Base-by-base conservation (phyloP, 2,329 filamentous ascomycete species). In the Dactylonectria estremocensis region DNA sequence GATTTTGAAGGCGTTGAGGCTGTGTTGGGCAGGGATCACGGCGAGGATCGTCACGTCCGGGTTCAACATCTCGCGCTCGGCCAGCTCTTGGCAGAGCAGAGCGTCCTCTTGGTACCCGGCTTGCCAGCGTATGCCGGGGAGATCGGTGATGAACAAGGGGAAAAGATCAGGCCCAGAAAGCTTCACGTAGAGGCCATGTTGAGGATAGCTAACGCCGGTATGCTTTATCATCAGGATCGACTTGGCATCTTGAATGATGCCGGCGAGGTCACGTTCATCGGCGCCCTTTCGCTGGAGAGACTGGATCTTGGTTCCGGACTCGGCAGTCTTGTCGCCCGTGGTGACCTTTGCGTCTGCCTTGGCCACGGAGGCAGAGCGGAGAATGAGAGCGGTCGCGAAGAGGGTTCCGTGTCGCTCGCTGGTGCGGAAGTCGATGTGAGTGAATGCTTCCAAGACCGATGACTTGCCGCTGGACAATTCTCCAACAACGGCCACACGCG, bases 41-140 rank as follows among this genome's bases (percentile, higher is more conserved):
- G 61, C 53, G 35, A 64, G 61, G 22, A 64, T 64, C 2, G 56
- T 35, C 22, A 57, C 53, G 48, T 57, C 48, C n/a, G 46, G 46
- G 48, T 58, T 57, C 14, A n/a, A n/a, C 35, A 64, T 57, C 28
- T 64, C 54, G n/a, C 54, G 33, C 24, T 46, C 54, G 2, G 61
- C 61, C 45, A 64, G 37, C 18, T 64, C 48, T 24, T 37, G 54
- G 11, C 48, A 61, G 18, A 61, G 59, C 16, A 55, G 18, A 5
- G 59, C 50, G 14, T 61, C 40, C 2, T 18, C 28, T 18, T 48
- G 37, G 5, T 54, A 3, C 7, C 55, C 35, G 5, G 49, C 54
- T 13, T 53, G 20, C 53, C 53, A 58, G 16, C 20, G 20, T 37
- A 66, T 40, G 13, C 54, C 57, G 10, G 54, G 46, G 11, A 64